Conservation (phyloP, 169 alveolate genomes). For the Babesia ovata region DNA sequence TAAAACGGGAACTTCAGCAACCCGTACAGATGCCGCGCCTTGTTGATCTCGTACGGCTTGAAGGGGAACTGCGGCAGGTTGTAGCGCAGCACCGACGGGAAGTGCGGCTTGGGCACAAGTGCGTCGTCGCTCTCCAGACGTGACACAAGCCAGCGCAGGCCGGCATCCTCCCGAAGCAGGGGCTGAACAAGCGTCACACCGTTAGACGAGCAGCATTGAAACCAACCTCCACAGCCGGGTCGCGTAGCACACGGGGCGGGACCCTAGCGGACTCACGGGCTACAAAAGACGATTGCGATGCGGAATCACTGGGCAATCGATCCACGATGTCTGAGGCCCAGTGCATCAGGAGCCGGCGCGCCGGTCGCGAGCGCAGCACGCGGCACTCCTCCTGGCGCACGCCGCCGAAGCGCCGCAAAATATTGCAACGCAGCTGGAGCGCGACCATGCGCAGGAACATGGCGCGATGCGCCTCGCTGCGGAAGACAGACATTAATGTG, state of each 20-base stretch:
- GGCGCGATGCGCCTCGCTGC: constrained; percentile 58
- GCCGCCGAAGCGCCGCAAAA: constrained; percentile 63
- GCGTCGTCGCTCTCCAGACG: constrained; percentile 41
- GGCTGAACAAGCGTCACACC: constrained; percentile 12
- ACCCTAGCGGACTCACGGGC: constrained; percentile 25
- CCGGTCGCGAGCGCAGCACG: constrained; percentile 33
- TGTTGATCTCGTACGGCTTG: constrained; percentile 50
- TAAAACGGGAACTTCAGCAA: constrained; percentile 67
- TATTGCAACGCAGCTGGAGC: constrained; percentile 48
- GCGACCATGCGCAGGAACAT: constrained; percentile 57
- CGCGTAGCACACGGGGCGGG: constrained; percentile 30
- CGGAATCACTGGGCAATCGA: constrained; percentile 30
- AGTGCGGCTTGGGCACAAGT: constrained; percentile 64
- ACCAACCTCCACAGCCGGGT: constrained; percentile 41
- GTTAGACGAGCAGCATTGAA: too few species aligned
- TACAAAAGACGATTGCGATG: constrained; percentile 41
- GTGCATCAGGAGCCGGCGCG: constrained; percentile 40
- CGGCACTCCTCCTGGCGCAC: constrained; percentile 66
- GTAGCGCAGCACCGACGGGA: constrained; percentile 63
- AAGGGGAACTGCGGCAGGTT: constrained; percentile 63
- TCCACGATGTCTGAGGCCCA: constrained; percentile 61
- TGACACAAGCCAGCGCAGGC: constrained; percentile 53
- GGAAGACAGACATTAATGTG: constrained; percentile 29
- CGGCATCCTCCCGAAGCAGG: constrained; percentile 16
- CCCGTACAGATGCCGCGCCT: constrained; percentile 62